Evolutionary conservation across 192 early-diverging fungal genomes (phyloP).

Genomic region (Mortierella antarctica): DNA sequence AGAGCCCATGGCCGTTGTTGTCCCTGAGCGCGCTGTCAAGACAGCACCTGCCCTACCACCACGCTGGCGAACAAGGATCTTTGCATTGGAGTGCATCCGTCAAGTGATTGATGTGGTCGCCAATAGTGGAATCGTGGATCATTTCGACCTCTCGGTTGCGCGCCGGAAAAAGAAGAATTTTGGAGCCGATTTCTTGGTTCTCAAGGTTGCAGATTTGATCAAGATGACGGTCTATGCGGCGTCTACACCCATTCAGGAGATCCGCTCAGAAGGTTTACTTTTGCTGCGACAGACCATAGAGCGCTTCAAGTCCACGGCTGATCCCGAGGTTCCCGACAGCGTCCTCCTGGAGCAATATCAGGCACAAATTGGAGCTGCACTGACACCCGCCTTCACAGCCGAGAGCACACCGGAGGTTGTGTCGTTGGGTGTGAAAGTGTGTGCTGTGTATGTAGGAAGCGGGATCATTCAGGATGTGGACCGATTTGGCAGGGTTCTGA

Average conservation of each 20-base stretch:
- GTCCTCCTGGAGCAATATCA: slow-evolving; percentile 91
- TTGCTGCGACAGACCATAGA: slow-evolving; percentile 84
- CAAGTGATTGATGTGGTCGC: slow-evolving; percentile 72
- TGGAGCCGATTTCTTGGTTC: slow-evolving; percentile 77
- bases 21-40: slow-evolving; percentile 42
- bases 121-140: slow-evolving; percentile 64
- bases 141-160: slow-evolving; percentile 76
- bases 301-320: slow-evolving; percentile 67
- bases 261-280: slow-evolving; percentile 82
- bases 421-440: slow-evolving; percentile 81
- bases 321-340: slow-evolving; percentile 90
- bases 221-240: slow-evolving; percentile 92
- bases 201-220: slow-evolving; percentile 86
- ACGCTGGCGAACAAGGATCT: slow-evolving; percentile 83
- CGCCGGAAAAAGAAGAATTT: slow-evolving; percentile 63
- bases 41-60: slow-evolving; percentile 59
- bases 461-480: slow-evolving; percentile 88
- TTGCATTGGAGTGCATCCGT: slow-evolving; percentile 80
- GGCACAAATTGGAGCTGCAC: slow-evolving; percentile 92
- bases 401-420: slow-evolving; percentile 82
- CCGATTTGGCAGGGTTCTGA: slow-evolving; percentile 75
- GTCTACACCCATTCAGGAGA: slow-evolving; percentile 75
- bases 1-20: slow-evolving; percentile 42
- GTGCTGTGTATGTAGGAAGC: slow-evolving; percentile 85
- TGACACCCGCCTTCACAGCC: slow-evolving; percentile 85